Evolutionary conservation across 2,329 filamentous ascomycete genomes (phyloP), one percentile per base, ranked within the genome.

Genomic region (Aspergillus viridinutans): DNA sequence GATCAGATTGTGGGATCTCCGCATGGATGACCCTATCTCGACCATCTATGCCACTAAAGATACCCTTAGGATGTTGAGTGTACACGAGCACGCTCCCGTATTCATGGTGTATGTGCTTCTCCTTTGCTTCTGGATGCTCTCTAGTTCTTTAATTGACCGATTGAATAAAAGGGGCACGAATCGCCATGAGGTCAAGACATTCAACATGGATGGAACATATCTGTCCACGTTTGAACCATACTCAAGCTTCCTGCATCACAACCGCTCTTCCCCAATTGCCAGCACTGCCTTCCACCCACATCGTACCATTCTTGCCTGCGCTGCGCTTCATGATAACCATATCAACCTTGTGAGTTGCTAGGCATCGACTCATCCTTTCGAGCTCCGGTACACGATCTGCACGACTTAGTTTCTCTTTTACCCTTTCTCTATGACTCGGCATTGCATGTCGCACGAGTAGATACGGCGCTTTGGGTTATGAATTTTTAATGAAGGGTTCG

Each of bases 231-330:
- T 94, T 61, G 92, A 97, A 72, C 93, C 93, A 0, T 95, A 96
- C 73, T 91, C 90, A 49, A 91, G 89, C 70, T 95, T 95, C 79
- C 79, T 96, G 17, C 87, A 90, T 61, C 88, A 92, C 50, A 91
- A 86, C 69, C 88, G 90, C 52, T 87, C 88, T 56, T 85, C 87
- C 6, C 89, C 94, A 1, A 95, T 99, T 63, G 87, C 92, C 3
- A 85, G 90, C 38, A 96, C 93, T 8, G 89, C 92, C 0, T 99
- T 97, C 80, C 94, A 99, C 75, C 94, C 94, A 1, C 94, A 99
- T 74, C 86, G 89, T 53, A 92, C 96, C 77, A 87, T 97, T 74
- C 82, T 99, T 60, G 92, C 91, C 38, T 94, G 90, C 67, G 90
- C 92, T 1, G 90, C 92, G 3, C 82, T 90, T 47, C 90, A 92